Conservation (phyloP, 129 eudicot genomes). For the Heracleum sosnowskyi region DNA sequence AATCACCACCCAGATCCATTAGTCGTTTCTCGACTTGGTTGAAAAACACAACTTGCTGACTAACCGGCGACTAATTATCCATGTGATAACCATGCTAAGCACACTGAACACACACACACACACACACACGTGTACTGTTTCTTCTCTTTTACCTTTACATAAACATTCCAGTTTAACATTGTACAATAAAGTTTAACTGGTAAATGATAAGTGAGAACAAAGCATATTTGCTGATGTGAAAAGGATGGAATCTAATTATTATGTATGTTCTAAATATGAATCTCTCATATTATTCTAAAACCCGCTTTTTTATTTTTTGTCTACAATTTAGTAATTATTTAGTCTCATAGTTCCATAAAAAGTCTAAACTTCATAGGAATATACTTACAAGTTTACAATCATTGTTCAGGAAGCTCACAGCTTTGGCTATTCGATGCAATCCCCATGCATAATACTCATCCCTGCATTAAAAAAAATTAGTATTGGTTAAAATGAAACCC, state of each 20-base stretch:
- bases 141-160: neutral
- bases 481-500: neutral
- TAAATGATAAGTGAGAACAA: neutral
- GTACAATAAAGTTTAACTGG: neutral
- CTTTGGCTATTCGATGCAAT: conserved; percentile 80
- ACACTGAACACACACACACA: neutral
- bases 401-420: conserved; percentile 95
- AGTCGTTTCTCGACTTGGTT: neutral
- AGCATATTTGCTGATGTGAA: neutral
- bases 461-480: conserved; percentile 35
- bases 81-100: no score
- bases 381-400: conserved; percentile 91
- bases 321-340: conserved; percentile 5
- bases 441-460: conserved; percentile 98
- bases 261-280: neutral
- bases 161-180: neutral
- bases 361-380: neutral
- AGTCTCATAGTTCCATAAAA: neutral
- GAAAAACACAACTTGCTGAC: no score
- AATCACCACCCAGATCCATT: neutral
- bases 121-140: neutral
- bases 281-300: neutral
- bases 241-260: neutral
- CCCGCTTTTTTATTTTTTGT: no score
- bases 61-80: no score